Evolutionary conservation across 768 basidiomycete species (phyloP).

Genomic region (Suillus cothurnatus): DNA sequence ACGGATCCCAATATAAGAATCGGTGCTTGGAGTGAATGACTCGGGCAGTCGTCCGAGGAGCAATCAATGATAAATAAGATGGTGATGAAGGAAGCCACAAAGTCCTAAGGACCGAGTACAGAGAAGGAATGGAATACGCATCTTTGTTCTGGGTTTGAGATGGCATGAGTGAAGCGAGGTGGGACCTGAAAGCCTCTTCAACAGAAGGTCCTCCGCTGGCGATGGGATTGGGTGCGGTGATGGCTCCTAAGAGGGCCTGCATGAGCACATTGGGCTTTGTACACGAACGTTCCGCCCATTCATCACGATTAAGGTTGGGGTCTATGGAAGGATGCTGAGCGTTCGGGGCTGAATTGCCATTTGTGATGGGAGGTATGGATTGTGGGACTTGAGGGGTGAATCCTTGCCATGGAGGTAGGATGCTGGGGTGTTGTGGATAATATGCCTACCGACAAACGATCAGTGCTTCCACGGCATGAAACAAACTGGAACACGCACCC

Average conservation of each 20-base stretch:
- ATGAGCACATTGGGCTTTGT: slow-evolving; percentile 61
- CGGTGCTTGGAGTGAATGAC: slow-evolving; percentile 67
- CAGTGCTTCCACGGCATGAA: slow-evolving; percentile 1
- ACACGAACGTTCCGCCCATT: slow-evolving; percentile 64
- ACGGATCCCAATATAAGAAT: slow-evolving; percentile 86
- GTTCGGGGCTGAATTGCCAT: slow-evolving; percentile 14
- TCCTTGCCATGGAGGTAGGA: slow-evolving; percentile 31
- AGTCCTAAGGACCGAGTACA: slow-evolving; percentile 79
- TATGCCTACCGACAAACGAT: slow-evolving; percentile 25
- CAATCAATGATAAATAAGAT: slow-evolving; percentile 73
- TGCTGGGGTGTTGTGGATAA: slow-evolving; percentile 35
- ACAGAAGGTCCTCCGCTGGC: slow-evolving; percentile 63
- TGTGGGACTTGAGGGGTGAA: slow-evolving; percentile 30
- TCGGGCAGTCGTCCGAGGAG: slow-evolving; percentile 65
- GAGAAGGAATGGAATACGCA: slow-evolving; percentile 57
- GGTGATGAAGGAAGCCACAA: slow-evolving; percentile 86
- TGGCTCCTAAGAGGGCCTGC: slow-evolving; percentile 53
- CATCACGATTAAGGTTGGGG: slow-evolving; percentile 55
- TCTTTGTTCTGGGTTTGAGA: slow-evolving; percentile 44
- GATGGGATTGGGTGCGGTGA: slow-evolving; percentile 64
- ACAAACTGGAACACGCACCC: slow-evolving; percentile 19
- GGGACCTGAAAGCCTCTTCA: slow-evolving; percentile 79
- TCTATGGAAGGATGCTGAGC: slow-evolving; percentile 42
- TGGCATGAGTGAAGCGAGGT: slow-evolving; percentile 65
- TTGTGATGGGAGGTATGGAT: slow-evolving; percentile 27